phyloP scores from a whole-genome alignment of 768 basidiomycete species.

The Tremella mesenterica region DNA sequence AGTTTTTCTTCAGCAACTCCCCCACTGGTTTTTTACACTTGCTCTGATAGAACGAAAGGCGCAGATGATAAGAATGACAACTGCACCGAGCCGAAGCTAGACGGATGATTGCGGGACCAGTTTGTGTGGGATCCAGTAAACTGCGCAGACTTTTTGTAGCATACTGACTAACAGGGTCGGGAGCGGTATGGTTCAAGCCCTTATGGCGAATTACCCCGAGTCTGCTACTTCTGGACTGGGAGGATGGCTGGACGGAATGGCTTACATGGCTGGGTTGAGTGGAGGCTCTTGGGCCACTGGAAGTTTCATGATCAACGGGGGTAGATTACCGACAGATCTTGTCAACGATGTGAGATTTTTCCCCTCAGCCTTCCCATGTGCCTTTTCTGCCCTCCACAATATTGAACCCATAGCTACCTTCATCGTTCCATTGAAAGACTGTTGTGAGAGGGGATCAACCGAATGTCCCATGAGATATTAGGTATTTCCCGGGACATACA shows the following conservation, averaged over 20 bases:
- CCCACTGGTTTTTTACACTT: too few species aligned
- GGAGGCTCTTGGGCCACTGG: constrained; percentile 42
- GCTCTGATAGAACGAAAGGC: too few species aligned
- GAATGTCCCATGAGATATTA: too few species aligned
- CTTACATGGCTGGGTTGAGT: constrained; percentile 57
- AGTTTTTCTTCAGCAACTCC: constrained; percentile 45
- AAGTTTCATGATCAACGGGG: constrained; percentile 49
- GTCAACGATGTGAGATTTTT: constrained; percentile 31
- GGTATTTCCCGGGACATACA: too few species aligned
- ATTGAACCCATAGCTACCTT: too few species aligned
- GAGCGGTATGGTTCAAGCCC: constrained; percentile 25
- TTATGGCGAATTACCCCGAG: constrained; percentile 56
- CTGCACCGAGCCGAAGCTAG: too few species aligned
- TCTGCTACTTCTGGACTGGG: constrained; percentile 55
- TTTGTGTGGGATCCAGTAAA: too few species aligned
- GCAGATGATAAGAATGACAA: too few species aligned
- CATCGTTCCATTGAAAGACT: too few species aligned
- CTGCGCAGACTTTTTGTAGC: not conserved
- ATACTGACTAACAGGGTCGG: constrained; percentile 8
- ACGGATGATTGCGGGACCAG: too few species aligned
- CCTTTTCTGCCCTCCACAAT: not conserved
- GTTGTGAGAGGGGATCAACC: too few species aligned
- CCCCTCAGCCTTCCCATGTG: not conserved
- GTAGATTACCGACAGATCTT: constrained; percentile 29
- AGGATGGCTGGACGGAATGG: constrained; percentile 61